Percentiles rank a stretch among this genome's conserved stretches.
phyloP scores from a whole-genome alignment of 108 stramenopile genomes.

The Skeletonema potamos region DNA sequence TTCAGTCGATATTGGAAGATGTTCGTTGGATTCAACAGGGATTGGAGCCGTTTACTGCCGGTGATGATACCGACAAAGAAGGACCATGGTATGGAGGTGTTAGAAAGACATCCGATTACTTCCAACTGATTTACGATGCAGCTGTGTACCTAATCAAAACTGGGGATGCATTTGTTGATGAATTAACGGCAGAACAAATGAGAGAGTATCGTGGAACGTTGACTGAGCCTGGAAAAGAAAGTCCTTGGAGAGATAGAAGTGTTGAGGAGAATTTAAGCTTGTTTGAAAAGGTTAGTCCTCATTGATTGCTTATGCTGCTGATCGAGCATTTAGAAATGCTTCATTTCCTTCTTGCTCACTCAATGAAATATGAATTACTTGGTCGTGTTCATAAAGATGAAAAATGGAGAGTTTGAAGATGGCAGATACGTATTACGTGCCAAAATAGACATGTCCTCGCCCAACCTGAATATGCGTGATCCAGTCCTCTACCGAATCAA shows the following conservation, averaged over 20 bases:
- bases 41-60: slow-evolving; percentile 31
- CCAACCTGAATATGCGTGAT: slow-evolving; percentile 92
- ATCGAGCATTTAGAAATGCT: background rate
- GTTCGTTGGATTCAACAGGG: slow-evolving; percentile 84
- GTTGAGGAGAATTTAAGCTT: slow-evolving; percentile 77
- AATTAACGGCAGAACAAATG: slow-evolving; percentile 84
- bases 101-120: slow-evolving; percentile 83
- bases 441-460: slow-evolving; percentile 92
- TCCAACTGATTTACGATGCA: slow-evolving; percentile 81
- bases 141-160: slow-evolving; percentile 73
- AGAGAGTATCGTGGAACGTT: slow-evolving; percentile 86
- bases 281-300: slow-evolving; percentile 63
- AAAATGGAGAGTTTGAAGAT: slow-evolving; percentile 61
- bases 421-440: slow-evolving; percentile 83
- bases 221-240: slow-evolving; percentile 81
- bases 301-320: background rate
- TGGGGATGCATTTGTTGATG: slow-evolving; percentile 89
- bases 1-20: slow-evolving; percentile 85
- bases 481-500: slow-evolving; percentile 92
- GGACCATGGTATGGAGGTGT: slow-evolving; percentile 80
- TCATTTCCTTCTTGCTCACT: background rate
- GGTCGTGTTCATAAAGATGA: slow-evolving; percentile 53
- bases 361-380: background rate
- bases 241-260: slow-evolving; percentile 70
- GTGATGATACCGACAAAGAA: slow-evolving; percentile 7